These are phyloP conservation scores for Pyricularia sp. DNA, from an alignment of 2,329 filamentous ascomycete genomes.

Conservation along the genomic window DNA sequence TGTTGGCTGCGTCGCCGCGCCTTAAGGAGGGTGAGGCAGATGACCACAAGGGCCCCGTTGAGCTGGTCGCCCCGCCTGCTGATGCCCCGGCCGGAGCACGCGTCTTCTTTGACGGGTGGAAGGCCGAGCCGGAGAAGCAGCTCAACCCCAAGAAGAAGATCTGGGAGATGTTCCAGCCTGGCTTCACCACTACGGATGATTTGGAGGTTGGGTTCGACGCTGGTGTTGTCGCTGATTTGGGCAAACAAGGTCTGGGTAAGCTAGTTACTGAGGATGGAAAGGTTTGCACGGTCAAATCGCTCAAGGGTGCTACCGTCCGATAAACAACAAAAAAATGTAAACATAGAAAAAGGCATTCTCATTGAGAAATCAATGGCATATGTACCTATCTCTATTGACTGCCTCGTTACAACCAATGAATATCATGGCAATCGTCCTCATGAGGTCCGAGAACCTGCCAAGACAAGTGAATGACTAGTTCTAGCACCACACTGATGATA, in stretches of 20 bases:
- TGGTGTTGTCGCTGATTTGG: conserved; percentile 63
- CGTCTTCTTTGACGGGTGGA: conserved; percentile 90
- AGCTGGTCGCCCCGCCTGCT: conserved; percentile 77
- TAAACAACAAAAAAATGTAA: conserved; percentile 32
- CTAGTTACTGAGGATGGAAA: conserved; percentile 71
- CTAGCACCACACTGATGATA: not conserved
- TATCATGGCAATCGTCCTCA: not conserved
- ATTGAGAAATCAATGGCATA: not conserved
- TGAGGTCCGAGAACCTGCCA: not conserved
- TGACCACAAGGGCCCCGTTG: conserved; percentile 82
- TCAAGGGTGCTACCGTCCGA: conserved; percentile 75
- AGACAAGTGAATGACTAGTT: not conserved
- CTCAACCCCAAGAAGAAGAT: conserved; percentile 99
- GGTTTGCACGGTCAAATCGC: conserved; percentile 70
- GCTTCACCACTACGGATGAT: conserved; percentile 78
- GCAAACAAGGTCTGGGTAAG: conserved; percentile 57
- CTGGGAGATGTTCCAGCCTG: conserved; percentile 94
- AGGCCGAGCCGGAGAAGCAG: conserved; percentile 83
- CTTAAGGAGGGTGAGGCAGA: conserved; percentile 73
- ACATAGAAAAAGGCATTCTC: not conserved
- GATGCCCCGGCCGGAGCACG: conserved; percentile 75
- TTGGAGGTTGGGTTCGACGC: conserved; percentile 85
- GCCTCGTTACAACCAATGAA: not conserved
- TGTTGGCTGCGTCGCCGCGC: conserved; percentile 84
- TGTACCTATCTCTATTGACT: not conserved